Base-by-base conservation (phyloP, 2,329 filamentous ascomycete species). In the Ascochyta pisi region DNA sequence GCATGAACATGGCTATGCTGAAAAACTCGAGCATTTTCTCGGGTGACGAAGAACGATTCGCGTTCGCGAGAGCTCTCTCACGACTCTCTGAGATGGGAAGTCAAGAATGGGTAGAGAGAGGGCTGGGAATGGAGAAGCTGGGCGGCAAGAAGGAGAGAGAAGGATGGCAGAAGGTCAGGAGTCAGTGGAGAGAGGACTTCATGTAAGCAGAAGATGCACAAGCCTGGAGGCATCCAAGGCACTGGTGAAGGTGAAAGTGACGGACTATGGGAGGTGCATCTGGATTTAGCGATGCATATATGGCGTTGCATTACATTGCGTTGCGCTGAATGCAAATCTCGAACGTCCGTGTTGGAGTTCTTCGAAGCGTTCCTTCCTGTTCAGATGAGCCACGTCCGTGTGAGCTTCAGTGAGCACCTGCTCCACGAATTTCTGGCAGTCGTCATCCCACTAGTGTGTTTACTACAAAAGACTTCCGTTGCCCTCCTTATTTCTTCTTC, bases 21-120 rank as follows among this genome's bases (percentile, higher is more conserved):
- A 96, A 96, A 79, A 88, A 88, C 63, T 92, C 89, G 38, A 91
- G 85, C 63, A 85, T 98, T 35, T 99, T 99, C 75, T 90, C 89
- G 1, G 95, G 95, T 37, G 95, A 97, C 55, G 95, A 99, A 79
- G 95, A 99, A 78, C 86, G 92, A 0, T 99, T 99, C 79, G 95
- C 95, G 0, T 99, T 99, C 80, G 92, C 92, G 23, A 82, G 95
- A 50, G 95, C 95, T 1, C 76, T 98, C 65, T 93, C 89, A 50
- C 82, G 95, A 52, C 78, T 99, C 58, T 89, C 83, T 50, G 92
- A 98, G 77, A 99, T 99, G 95, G 91, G 92, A 19, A 95, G 91
- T 73, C 86, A 87, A 74, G 90, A 97, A 74, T 99, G 95, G 95
- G 90, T 98, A 3, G 94, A 98, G 78, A 78, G 92, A 13, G 93